A percentile compares a stretch with the other conserved stretches of the same genome.
Conservation (phyloP, 2,329 filamentous ascomycete genomes). For the Fusarium mangiferae region DNA sequence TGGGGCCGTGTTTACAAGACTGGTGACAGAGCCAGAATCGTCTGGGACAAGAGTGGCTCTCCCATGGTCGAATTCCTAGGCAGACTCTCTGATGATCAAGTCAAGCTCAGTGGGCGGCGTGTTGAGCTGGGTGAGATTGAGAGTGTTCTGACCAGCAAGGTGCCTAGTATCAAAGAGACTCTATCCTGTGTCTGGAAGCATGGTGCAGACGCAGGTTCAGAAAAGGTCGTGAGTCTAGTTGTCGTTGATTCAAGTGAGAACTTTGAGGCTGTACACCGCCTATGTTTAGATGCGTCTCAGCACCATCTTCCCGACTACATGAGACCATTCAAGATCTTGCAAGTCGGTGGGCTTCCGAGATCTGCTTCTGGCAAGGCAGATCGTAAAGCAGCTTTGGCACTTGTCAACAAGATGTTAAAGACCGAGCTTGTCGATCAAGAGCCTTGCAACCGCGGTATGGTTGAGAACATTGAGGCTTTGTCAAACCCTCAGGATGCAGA, state of each 20-base stretch:
- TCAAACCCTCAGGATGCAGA: neutral
- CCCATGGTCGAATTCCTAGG: slow-evolving; percentile 12
- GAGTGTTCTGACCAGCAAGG: slow-evolving; percentile 6
- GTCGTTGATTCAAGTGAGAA: neutral
- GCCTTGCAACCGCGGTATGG: rapidly evolving
- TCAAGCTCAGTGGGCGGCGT: slow-evolving; percentile 25
- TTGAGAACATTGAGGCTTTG: neutral
- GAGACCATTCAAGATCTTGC: slow-evolving; percentile 10
- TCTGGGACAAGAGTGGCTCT: neutral
- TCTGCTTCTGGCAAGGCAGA: slow-evolving; percentile 17
- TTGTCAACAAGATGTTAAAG: neutral
- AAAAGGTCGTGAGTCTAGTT: slow-evolving; percentile 15
- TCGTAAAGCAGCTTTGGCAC: neutral
- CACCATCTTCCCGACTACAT: slow-evolving; percentile 17
- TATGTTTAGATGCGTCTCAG: neutral
- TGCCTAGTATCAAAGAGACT: neutral
- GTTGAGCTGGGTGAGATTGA: slow-evolving; percentile 27
- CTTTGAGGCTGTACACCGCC: neutral
- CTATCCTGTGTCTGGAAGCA: slow-evolving; percentile 16
- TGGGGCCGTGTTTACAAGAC: slow-evolving; percentile 13
- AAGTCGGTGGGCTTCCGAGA: neutral
- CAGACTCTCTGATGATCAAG: slow-evolving; percentile 22
- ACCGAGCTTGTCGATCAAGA: rapidly evolving
- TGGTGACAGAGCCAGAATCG: slow-evolving; percentile 10
- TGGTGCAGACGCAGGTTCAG: neutral